Percentiles rank a stretch among this genome's conserved stretches.
Conservation (phyloP, 1,284 basidiomycete species). For the Mycena sp. region DNA sequence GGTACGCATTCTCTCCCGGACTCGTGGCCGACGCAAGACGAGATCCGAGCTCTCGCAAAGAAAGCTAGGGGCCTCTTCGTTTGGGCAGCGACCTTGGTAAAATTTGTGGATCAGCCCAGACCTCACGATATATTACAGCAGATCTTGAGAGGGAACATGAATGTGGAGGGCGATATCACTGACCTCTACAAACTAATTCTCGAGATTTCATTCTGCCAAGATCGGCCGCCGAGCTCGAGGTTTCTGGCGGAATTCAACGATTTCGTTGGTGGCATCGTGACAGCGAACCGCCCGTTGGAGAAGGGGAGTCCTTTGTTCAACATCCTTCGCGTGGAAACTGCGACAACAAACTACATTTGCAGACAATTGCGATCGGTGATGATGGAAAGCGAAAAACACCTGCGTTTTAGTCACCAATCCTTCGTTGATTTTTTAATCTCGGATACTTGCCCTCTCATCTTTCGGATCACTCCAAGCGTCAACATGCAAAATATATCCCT, state of each 20-base stretch:
- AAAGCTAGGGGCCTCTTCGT: slow-evolving; percentile 40
- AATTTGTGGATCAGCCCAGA: slow-evolving; percentile 35
- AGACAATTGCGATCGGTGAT: slow-evolving; percentile 34
- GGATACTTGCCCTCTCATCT: slow-evolving; percentile 28
- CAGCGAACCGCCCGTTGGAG: slow-evolving; percentile 2
- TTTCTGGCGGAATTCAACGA: slow-evolving; percentile 32
- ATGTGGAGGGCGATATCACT: slow-evolving; percentile 16
- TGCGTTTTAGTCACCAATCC: slow-evolving; percentile 37
- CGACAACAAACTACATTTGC: slow-evolving; percentile 32
- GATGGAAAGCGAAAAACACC: slow-evolving; percentile 24
- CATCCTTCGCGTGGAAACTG: slow-evolving; percentile 24
- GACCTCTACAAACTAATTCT: slow-evolving; percentile 17
- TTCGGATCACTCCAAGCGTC: slow-evolving; percentile 28
- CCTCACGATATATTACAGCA: slow-evolving; percentile 29
- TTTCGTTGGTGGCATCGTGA: slow-evolving; percentile 35
- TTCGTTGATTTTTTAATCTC: slow-evolving; percentile 40
- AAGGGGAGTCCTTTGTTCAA: slow-evolving; percentile 19
- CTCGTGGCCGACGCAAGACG: slow-evolving; percentile 10
- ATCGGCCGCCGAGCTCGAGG: slow-evolving; percentile 7
- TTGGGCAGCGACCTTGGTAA: slow-evolving; percentile 38
- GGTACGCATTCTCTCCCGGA: neutral
- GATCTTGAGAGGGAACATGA: slow-evolving; percentile 26
- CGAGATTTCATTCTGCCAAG: slow-evolving; percentile 9
- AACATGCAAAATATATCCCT: slow-evolving; percentile 32
- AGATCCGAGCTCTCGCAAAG: neutral